Conservation (phyloP, 345 rosid genomes). For the Ailanthus altissimus region DNA sequence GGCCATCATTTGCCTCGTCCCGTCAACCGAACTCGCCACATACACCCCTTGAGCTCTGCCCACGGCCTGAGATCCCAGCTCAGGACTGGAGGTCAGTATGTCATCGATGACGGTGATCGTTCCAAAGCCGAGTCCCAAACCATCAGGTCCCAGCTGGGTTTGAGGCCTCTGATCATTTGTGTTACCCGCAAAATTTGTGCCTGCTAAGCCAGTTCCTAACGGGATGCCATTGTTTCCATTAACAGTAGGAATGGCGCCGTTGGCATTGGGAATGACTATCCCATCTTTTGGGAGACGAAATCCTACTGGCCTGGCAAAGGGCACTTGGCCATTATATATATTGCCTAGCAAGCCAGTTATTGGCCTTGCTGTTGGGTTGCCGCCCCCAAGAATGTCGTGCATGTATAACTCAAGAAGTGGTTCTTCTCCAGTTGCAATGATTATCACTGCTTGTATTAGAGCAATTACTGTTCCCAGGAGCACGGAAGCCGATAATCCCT, state of each 20-base stretch:
- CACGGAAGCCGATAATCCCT: neutral
- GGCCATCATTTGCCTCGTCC: constrained; percentile 55
- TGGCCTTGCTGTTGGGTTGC: constrained; percentile 60
- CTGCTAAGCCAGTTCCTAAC: constrained; percentile 53
- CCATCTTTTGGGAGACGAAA: constrained; percentile 43
- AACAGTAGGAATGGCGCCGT: constrained; percentile 55
- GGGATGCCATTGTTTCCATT: constrained; percentile 52
- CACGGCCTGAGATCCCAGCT: constrained; percentile 43
- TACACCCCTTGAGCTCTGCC: constrained; percentile 58
- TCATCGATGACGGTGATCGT: constrained; percentile 62
- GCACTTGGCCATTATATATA: constrained; percentile 59
- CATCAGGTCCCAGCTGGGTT: constrained; percentile 53
- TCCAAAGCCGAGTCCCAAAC: constrained; percentile 56
- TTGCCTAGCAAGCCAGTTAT: constrained; percentile 55
- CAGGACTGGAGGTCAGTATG: constrained; percentile 45
- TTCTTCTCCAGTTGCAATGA: constrained; percentile 16
- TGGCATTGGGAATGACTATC: constrained; percentile 54
- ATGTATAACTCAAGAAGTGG: constrained; percentile 48
- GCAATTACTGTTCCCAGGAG: neutral
- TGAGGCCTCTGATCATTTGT: constrained; percentile 26
- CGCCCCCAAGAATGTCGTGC: constrained; percentile 62
- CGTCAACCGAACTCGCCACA: constrained; percentile 50
- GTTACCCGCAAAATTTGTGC: constrained; percentile 39
- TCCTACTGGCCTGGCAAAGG: constrained; percentile 56
- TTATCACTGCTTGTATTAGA: neutral